Evolutionary conservation across 371 early-diverging fungal genomes (phyloP), one percentile per base, ranked within the genome.

Genomic region (Mortierella sp.): DNA sequence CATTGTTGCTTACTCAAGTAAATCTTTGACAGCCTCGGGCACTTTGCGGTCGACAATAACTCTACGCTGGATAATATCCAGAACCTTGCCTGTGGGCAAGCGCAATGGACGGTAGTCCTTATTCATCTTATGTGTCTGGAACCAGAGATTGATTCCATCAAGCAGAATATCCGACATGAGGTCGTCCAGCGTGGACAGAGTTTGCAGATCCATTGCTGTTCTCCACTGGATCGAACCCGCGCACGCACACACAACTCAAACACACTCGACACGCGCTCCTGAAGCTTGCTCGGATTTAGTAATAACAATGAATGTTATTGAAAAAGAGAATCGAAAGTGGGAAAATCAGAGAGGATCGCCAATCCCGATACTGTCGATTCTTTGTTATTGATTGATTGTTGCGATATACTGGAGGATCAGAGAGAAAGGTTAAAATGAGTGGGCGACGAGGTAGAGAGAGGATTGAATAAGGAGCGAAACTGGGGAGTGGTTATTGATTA

Each of bases 131-230:
- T 89, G 88, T 2, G 94, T 93, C 64, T 80, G 67, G 72, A 93
- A 93, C 92, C 92, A 92, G 21, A 93, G 86, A 61, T 85, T 85
- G 41, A 88, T 68, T 33, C 85, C 87, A 66, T 93, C 94, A 70
- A 93, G 81, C 59, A 93, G 85, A 21, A 92, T 76, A 72, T 92
- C 92, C 55, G 91, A 89, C 60, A 93, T 84, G 22, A 93, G 72
- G 85, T 93, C 94, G 84, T 93, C 94, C 78, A 89, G 90, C 50
- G 85, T 85, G 21, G 92, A 92, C 52, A 93, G 84, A 32, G 90
- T 87, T 62, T 82, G 80, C 48, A 87, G 84, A 67, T 88, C 85
- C 86, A 88, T 88, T 38, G 63, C 41, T 62, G 43, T 19, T 61
- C 41, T 32, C 32, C 36, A 63, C 48, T 47, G 24, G 43, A 32